A percentile compares a stretch with the other conserved stretches of the same genome.
phyloP scores from a whole-genome alignment of 495 filamentous ascomycete genomes.

The Paragyromitra xinjiangensis region DNA sequence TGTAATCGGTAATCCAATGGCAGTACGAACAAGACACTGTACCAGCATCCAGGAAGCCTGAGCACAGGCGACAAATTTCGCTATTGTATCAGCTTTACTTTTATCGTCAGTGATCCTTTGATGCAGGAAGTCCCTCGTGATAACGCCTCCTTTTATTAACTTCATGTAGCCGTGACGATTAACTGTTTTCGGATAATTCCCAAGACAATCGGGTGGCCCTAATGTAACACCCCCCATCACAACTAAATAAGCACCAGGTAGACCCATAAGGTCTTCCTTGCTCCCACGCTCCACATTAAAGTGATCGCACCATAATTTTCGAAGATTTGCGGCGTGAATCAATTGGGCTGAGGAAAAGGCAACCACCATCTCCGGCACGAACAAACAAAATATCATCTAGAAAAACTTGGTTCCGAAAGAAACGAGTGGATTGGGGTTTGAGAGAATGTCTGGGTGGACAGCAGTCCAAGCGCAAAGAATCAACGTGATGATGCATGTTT shows the following conservation, averaged over 20 bases:
- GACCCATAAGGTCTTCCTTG: background rate
- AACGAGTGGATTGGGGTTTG: background rate
- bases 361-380: constrained; percentile 21
- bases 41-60: constrained; percentile 28
- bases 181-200: background rate
- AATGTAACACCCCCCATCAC: constrained; percentile 29
- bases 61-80: constrained; percentile 11
- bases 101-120: constrained; percentile 13
- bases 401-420: background rate
- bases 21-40: constrained; percentile 4
- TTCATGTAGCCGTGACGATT: background rate
- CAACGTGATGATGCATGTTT: constrained; percentile 28
- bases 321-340: constrained; percentile 7
- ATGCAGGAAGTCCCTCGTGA: background rate
- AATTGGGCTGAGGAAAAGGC: constrained; percentile 6
- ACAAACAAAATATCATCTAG: constrained; percentile 17
- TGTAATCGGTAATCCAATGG: background rate
- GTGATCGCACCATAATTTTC: background rate
- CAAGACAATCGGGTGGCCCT: background rate
- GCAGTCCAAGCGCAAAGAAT: constrained; percentile 39
- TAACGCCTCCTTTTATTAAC: background rate
- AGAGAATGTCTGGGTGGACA: constrained; percentile 28
- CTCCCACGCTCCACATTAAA: background rate
- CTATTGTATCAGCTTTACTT: constrained; percentile 16
- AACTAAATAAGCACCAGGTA: constrained; percentile 32